Percentiles rank a stretch among this genome's conserved stretches.
Conservation (phyloP, 768 basidiomycete species). For the Auricularia cornea region DNA sequence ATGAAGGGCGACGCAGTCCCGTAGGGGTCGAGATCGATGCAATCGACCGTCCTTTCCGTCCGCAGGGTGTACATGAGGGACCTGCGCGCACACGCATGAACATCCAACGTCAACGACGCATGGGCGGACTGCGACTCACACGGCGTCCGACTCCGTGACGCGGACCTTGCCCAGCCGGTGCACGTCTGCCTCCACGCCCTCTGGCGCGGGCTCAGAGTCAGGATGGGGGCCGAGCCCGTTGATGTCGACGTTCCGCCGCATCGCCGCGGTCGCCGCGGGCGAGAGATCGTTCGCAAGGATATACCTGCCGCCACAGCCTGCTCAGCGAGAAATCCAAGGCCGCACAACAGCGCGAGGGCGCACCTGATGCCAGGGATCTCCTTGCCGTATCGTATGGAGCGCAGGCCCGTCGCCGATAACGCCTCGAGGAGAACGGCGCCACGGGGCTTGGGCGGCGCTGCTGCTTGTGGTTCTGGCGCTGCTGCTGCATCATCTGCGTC, state of each 20-base stretch:
- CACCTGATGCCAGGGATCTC: constrained; percentile 85
- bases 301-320: constrained; percentile 41
- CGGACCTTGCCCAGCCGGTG: constrained; percentile 47
- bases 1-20: constrained; percentile 97
- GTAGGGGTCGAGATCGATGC: constrained; percentile 97
- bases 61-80: constrained; percentile 88
- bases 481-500: neutral
- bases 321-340: neutral
- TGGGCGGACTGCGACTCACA: constrained; percentile 46
- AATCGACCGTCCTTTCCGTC: constrained; percentile 67
- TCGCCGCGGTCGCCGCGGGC: constrained; percentile 70
- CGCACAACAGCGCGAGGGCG: constrained; percentile 9
- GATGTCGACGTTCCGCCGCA: constrained; percentile 74
- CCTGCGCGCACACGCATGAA: constrained; percentile 30
- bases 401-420: constrained; percentile 89
- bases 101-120: constrained; percentile 1
- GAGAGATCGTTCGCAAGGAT: constrained; percentile 94
- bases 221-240: constrained; percentile 54
- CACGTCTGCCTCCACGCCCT: constrained; percentile 1
- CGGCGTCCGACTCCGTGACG: constrained; percentile 91
- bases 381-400: constrained; percentile 94
- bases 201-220: constrained; percentile 7
- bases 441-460: neutral
- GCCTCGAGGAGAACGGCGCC: constrained; percentile 69
- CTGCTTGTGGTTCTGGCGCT: neutral